Conservation (phyloP, 495 filamentous ascomycete genomes). For the Tuber magnatum region DNA sequence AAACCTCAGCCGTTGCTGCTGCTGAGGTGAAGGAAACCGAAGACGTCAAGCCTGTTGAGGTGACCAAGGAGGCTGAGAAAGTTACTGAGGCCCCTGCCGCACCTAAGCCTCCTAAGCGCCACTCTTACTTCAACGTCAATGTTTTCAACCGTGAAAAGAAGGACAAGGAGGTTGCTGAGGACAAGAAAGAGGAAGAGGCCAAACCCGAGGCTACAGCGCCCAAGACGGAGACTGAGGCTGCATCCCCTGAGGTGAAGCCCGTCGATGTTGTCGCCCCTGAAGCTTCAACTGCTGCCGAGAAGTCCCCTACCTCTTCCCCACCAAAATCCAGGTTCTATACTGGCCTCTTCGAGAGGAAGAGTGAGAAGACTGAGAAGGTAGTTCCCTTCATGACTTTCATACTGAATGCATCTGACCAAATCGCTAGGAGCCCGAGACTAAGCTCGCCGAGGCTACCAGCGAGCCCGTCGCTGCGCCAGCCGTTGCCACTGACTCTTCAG, state of each 20-base stretch:
- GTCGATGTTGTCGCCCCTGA: conserved; percentile 40
- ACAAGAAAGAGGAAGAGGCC: conserved; percentile 28
- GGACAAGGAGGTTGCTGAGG: conserved; percentile 41
- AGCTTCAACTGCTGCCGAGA: conserved; percentile 48
- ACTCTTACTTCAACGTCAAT: conserved; percentile 48
- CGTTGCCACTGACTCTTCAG: conserved; percentile 11
- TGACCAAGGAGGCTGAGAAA: conserved; percentile 43
- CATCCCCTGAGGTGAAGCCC: conserved; percentile 40
- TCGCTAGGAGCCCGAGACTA: conserved; percentile 23
- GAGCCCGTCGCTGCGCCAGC: conserved; percentile 6
- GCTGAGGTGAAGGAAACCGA: conserved; percentile 15
- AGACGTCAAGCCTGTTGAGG: conserved; percentile 29
- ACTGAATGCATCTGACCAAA: not conserved
- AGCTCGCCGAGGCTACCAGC: conserved; percentile 27
- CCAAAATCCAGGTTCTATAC: conserved; percentile 52
- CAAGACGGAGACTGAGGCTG: conserved; percentile 38
- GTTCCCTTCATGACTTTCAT: not conserved
- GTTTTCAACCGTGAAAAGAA: conserved; percentile 51
- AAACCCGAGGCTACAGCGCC: conserved; percentile 37
- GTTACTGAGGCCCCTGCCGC: conserved; percentile 29
- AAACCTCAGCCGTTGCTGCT: not conserved
- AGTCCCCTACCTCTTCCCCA: conserved; percentile 46
- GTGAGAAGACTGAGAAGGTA: conserved; percentile 32
- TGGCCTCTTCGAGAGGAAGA: conserved; percentile 32
- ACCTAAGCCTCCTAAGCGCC: conserved; percentile 42